Evolutionary conservation across 257 asterid species (phyloP), one percentile per base, ranked within the genome.

Genomic region (Coffea eugenioides): DNA sequence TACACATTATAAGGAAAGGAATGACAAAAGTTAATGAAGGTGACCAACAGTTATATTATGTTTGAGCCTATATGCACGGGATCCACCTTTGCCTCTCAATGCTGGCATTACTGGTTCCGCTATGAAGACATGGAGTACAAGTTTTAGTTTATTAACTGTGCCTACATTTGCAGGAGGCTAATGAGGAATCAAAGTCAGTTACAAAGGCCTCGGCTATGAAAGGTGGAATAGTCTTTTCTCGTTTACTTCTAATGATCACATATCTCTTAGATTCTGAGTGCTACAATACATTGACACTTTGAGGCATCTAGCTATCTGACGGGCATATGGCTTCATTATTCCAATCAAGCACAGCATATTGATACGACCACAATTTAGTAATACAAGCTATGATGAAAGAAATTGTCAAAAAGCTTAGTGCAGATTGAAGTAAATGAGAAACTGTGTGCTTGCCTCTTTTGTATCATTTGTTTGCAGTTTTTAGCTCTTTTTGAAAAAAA

Each of bases 161-260:
- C 14, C 12, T 69, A 77, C 49, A 74, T 80, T 80, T 83, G 78
- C 88, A 94, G 97, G 97, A 94, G 76, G 93, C 95, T 49, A 91
- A 94, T 41, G 98, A 92, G 90, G 97, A 92, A 80, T 92, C 97
- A 43, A 92, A 91, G 81, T 86, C 98, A 52, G 92, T 92, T 57
- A 94, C 95, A 34, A 94, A 92, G 83, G 98, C 97, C 77, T 92
- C 97, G 48, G 82, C 96, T 8, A 92, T 94, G 98, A 94, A 94
- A 90, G 95, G 98, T 94, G 79, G 61, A 51, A 20, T 46, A 46
- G 36, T 79, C 77, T 15, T 75, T 67, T 59, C 36, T 59, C 14
- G 23, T 27, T 41, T 14, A 23, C 23, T 21, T 54, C 43, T 36
- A 54, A 20, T 43, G 23, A 62, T 36, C 46, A 14, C 64, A 36